Evolutionary conservation across 2,329 filamentous ascomycete genomes (phyloP), one percentile per base, ranked within the genome.

Genomic region (Botrytis aclada): DNA sequence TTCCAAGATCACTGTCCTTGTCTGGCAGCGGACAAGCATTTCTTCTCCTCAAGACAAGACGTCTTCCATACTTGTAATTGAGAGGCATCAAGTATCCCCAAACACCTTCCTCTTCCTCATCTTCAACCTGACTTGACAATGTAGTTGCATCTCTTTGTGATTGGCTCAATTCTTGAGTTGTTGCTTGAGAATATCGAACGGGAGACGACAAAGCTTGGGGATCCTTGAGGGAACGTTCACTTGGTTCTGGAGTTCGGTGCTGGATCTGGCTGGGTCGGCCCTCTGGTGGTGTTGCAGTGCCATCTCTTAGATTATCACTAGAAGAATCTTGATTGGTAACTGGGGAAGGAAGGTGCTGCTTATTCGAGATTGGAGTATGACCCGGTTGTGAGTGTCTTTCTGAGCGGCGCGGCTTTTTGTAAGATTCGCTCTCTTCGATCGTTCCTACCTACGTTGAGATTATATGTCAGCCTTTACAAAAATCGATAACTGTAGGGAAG

Each of bases 1-100:
- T 80, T 18, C 83, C 77, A 72, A 84, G 79, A 8, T 79, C 79
- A 20, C 83, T 80, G 32, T 86, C 81, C 0, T 83, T 81, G 14
- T 86, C 83, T 16, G 90, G 85, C 22, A 88, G 81, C 0, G 91
- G 89, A 80, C 94, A 97, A 51, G 88, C 86, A 74, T 86, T 88
- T 72, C 95, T 88, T 79, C 89, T 93, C 82, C 88, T 92, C 81
- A 99, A 82, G 12, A 97, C 92, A 83, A 97, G 82, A 7, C 87
- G 82, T 81, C 92, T 83, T 82, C 89, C 91, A 71, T 91, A 90
- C 76, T 88, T 88, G 70, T 88, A 87, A 79, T 95, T 91, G 37
- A 97, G 84, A 2, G 95, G 94, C 71, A 97, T 89, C 8, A 99
- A 85, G 79, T 98, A 99, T 20, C 97, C 97, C 96, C 96, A 99